These are phyloP conservation scores for Bryoerythrophyllum caledonicum DNA, from an alignment of 225 moss, liverwort and hornwort species.

Conservation along the genomic window DNA sequence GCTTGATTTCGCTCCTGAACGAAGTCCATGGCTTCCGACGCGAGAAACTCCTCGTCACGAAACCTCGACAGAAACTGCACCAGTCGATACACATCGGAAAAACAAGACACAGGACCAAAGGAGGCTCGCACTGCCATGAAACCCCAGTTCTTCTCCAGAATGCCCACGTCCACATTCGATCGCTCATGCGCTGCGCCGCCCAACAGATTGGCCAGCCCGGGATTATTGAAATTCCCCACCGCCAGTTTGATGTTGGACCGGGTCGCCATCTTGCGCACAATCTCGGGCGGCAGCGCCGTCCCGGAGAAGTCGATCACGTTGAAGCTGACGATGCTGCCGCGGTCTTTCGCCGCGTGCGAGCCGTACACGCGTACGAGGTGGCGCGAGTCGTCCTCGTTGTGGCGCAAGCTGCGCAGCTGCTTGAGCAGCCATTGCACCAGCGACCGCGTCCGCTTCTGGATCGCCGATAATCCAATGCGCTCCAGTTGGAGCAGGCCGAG, in stretches of 20 bases:
- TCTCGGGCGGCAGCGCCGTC: conserved; percentile 45
- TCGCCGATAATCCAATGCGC: conserved; percentile 49
- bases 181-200: conserved; percentile 45
- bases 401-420: conserved; percentile 53
- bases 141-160: conserved; percentile 46
- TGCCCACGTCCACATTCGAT: conserved; percentile 33
- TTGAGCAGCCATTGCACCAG: conserved; percentile 67
- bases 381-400: conserved; percentile 54
- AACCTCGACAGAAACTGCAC: conserved; percentile 79
- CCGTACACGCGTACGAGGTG: conserved; percentile 76
- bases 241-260: conserved; percentile 70
- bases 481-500: conserved; percentile 66
- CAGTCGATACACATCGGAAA: conserved; percentile 78
- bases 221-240: conserved; percentile 60
- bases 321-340: conserved; percentile 74
- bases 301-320: conserved; percentile 76
- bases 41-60: conserved; percentile 76
- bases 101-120: conserved; percentile 66
- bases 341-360: conserved; percentile 44
- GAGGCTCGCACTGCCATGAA: conserved; percentile 61
- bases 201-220: conserved; percentile 58
- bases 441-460: conserved; percentile 60
- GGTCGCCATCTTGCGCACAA: conserved; percentile 68
- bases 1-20: conserved; percentile 46
- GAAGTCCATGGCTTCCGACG: conserved; percentile 64